These are phyloP conservation scores for Calonectria fujianensis DNA, from an alignment of 2,329 filamentous ascomycete species.

Conservation along the genomic window DNA sequence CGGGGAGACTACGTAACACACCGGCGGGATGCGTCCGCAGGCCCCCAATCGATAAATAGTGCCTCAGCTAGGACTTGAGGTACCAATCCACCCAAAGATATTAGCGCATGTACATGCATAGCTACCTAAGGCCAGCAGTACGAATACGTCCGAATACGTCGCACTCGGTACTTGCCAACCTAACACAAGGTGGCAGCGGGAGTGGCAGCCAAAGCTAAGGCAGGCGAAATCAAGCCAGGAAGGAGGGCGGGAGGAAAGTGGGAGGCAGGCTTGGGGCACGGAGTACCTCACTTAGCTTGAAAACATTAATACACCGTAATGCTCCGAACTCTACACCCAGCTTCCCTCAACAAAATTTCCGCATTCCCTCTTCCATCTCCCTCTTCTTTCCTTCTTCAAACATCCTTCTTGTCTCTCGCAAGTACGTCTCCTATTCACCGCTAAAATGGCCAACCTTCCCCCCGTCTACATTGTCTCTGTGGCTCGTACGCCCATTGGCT, in stretches of 20 bases:
- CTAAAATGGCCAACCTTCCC: slow-evolving; percentile 85
- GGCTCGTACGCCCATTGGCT: slow-evolving; percentile 92
- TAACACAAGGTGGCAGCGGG: slow-evolving; percentile 1
- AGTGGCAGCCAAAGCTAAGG: slow-evolving; percentile 11
- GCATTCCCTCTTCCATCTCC: slow-evolving; percentile 33
- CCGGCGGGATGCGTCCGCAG: slow-evolving; percentile 8
- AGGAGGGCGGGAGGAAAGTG: slow-evolving; percentile 19
- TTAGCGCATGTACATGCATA: slow-evolving; percentile 23
- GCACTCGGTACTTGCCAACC: slow-evolving; percentile 26
- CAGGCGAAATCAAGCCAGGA: slow-evolving; percentile 13
- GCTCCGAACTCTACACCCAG: slow-evolving; percentile 19
- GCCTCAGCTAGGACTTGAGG: slow-evolving; percentile 7
- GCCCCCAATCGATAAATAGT: slow-evolving; percentile 28
- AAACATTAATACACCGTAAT: slow-evolving; percentile 32
- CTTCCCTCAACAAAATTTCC: slow-evolving; percentile 44
- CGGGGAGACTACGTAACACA: slow-evolving; percentile 37
- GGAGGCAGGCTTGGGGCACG: slow-evolving; percentile 8
- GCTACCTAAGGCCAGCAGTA: slow-evolving; percentile 17
- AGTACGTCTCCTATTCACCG: slow-evolving; percentile 36
- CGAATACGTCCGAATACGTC: slow-evolving; percentile 28
- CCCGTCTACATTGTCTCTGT: slow-evolving; percentile 97
- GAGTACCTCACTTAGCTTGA: slow-evolving; percentile 29
- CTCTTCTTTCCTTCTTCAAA: slow-evolving; percentile 36
- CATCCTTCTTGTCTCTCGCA: slow-evolving; percentile 3
- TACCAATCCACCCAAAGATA: slow-evolving; percentile 7